Conservation (phyloP, 768 basidiomycete species). For the Hygrocybe coccinea region DNA sequence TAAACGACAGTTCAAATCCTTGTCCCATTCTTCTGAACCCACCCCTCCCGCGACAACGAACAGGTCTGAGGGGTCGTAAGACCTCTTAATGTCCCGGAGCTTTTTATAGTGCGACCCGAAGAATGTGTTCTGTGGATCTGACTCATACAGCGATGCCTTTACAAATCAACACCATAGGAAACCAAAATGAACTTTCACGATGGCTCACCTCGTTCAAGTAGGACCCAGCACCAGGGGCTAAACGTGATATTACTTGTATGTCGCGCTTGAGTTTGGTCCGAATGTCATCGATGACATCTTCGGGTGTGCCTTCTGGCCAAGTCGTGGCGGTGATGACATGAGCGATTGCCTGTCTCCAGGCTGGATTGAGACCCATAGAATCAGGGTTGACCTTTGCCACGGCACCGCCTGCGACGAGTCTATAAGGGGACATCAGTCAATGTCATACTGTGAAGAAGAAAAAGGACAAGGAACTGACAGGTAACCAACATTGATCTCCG, state of each 20-base stretch:
- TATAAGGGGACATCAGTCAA: conserved; percentile 14
- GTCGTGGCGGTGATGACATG: conserved; percentile 21
- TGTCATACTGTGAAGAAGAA: background rate
- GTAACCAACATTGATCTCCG: conserved; percentile 9
- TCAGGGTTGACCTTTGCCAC: conserved; percentile 36
- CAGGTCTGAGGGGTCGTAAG: conserved; percentile 41
- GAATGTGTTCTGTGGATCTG: conserved; percentile 39
- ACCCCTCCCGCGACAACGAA: conserved; percentile 47
- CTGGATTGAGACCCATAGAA: conserved; percentile 42
- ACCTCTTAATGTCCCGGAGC: conserved; percentile 39
- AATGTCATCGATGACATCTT: conserved; percentile 18
- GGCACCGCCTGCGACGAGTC: conserved; percentile 42
- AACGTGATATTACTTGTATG: conserved; percentile 21
- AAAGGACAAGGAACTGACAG: background rate
- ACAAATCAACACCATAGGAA: background rate
- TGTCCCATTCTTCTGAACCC: conserved; percentile 51
- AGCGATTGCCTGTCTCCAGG: conserved; percentile 42
- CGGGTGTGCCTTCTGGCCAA: conserved; percentile 28
- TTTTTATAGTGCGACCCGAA: conserved; percentile 42
- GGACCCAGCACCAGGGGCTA: conserved; percentile 36
- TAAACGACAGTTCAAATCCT: too few species aligned
- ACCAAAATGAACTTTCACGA: background rate
- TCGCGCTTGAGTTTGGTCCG: conserved; percentile 16
- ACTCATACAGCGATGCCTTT: conserved; percentile 42
- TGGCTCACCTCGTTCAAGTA: conserved; percentile 46